Evolutionary conservation across 2,329 filamentous ascomycete species (phyloP), one percentile per base, ranked within the genome.

Genomic region (Emergomyces orientalis): DNA sequence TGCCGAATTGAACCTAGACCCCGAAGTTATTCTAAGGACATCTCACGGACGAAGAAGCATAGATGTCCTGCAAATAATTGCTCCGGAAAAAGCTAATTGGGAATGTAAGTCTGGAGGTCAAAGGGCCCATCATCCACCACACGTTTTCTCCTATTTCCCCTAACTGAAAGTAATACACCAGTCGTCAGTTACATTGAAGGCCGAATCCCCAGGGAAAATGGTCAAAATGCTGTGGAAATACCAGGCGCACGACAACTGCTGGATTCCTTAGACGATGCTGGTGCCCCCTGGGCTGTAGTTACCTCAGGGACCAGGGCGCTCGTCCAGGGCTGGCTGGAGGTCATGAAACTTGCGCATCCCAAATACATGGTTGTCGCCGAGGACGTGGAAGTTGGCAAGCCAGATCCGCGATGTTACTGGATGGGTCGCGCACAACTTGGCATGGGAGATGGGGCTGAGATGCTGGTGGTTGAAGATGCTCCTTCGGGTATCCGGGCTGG

Each of bases 1-100:
- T 59, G 82, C 84, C 11, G 90, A 96, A 73, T 88, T 97, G 70
- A 90, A 90, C 30, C 87, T 97, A 27, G 85, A 90, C 67, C 89
- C 90, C n/a, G 82, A 87, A 57, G 84, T 88, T 55, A 97, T 99
- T 69, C 83, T 97, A 32, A 84, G 90, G 70, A 96, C 91, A 11
- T 96, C 91, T 5, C 94, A 99, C 76, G 94, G 94, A 65, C 86
- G 93, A 64, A 82, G 94, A 63, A 91, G 87, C 68, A 96, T 97
- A 71, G 94, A 99, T 70, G 86, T 89, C 2, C 81, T 99, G 63
- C 84, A 84, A 73, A 79, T 92, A 34, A 84, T 96, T 63, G 87
- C 90, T 65, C 89, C 91, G 19, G 86, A 89, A 69, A 90, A 91
- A 73, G 94, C 94, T 51, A 97, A 88, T 69, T 93, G 89, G 91